phyloP scores from a whole-genome alignment of 306 rosid species.

The Glycyrrhiza uralensis region DNA sequence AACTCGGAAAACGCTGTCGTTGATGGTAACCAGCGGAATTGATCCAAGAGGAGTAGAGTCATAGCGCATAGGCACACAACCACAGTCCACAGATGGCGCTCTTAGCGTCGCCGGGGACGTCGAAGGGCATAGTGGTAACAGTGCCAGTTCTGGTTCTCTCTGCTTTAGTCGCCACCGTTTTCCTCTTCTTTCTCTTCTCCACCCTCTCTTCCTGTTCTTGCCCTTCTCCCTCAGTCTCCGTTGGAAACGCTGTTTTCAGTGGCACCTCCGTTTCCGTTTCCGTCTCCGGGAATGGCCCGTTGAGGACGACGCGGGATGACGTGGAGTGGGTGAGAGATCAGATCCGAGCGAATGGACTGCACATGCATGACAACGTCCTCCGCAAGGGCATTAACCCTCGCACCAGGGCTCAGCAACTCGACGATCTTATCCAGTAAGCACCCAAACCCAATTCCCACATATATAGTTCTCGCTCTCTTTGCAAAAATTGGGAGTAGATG shows the following conservation, averaged over 20 bases:
- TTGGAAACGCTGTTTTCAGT: no score
- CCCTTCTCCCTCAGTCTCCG: conserved; percentile 38
- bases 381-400: conserved; percentile 88
- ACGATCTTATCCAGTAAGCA: conserved; percentile 66
- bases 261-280: no score
- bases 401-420: conserved; percentile 68
- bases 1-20: no score
- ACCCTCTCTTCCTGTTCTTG: conserved; percentile 62
- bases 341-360: conserved; percentile 65
- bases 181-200: conserved; percentile 53
- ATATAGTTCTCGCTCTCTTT: no score
- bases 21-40: no score
- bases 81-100: conserved; percentile 46
- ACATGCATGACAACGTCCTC: conserved; percentile 72
- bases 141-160: conserved; percentile 56
- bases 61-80: no score
- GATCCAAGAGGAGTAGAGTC: no score
- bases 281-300: background rate
- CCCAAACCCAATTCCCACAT: no score
- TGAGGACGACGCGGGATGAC: conserved; percentile 46
- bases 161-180: conserved; percentile 40
- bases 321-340: conserved; percentile 71
- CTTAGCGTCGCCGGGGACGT: conserved; percentile 36
- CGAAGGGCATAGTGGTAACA: conserved; percentile 58
- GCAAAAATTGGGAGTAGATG: no score